phyloP scores from a whole-genome alignment of 1,139 yeast genomes.

The Scheffersomyces titani region DNA sequence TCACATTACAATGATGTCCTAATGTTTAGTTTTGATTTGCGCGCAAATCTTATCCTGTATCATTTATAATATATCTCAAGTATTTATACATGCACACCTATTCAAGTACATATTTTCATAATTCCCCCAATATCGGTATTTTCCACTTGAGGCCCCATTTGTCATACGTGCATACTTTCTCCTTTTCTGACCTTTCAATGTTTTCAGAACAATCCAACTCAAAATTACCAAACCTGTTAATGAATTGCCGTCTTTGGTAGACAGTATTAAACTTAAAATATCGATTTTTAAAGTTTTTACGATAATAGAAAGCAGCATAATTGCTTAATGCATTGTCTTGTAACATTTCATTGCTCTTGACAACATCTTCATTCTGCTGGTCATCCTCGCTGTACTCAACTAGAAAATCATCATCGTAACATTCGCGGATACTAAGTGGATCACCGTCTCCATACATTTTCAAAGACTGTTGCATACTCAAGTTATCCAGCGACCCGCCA shows the following conservation, averaged over 20 bases:
- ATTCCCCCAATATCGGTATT: constrained; percentile 47
- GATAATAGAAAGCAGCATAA: constrained; percentile 38
- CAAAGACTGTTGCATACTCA: constrained; percentile 11
- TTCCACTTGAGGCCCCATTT: constrained; percentile 53
- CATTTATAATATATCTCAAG: too few species aligned
- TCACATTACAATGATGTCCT: too few species aligned
- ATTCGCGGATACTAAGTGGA: constrained; percentile 23
- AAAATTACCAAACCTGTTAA: constrained; percentile 47
- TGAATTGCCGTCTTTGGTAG: constrained; percentile 48
- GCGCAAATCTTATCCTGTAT: neutral
- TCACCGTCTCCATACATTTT: constrained; percentile 31
- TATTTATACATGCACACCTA: neutral
- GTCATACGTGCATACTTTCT: constrained; percentile 33
- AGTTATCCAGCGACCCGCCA: constrained; percentile 22
- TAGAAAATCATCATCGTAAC: constrained; percentile 25
- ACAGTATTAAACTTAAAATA: constrained; percentile 50
- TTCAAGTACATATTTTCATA: constrained; percentile 15
- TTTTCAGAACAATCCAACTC: constrained; percentile 22
- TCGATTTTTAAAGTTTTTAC: constrained; percentile 35
- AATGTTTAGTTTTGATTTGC: too few species aligned
- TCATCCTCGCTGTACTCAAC: constrained; percentile 1
- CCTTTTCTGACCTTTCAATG: constrained; percentile 1
- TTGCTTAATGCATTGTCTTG: constrained; percentile 5
- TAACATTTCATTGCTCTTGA: neutral
- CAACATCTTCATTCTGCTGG: neutral